Evolutionary conservation across 345 rosid species (phyloP).

Genomic region (Bruguiera gymnorhiza): DNA sequence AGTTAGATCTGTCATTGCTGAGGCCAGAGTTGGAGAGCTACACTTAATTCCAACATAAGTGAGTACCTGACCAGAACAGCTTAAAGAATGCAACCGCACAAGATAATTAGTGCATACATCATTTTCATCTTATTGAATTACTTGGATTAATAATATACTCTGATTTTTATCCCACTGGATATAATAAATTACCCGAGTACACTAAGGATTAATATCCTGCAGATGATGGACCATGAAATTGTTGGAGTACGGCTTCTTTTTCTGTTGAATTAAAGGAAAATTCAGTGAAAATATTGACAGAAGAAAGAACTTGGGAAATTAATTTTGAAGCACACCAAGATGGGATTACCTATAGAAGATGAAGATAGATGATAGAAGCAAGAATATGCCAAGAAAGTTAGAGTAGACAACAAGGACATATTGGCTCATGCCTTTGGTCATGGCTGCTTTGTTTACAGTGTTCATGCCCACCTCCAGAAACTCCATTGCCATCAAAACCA

Average conservation of each 20-base stretch:
- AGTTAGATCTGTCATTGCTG: slow-evolving; percentile 42
- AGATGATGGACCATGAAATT: slow-evolving; percentile 20
- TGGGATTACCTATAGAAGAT: slow-evolving; percentile 29
- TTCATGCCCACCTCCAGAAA: slow-evolving; percentile 27
- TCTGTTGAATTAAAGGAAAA: slow-evolving; percentile 9
- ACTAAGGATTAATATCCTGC: slow-evolving; percentile 29
- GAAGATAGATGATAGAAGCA: slow-evolving; percentile 30
- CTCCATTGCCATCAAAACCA: slow-evolving; percentile 30
- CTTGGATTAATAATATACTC: not conserved
- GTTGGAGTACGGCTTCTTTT: slow-evolving; percentile 18
- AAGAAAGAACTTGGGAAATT: not conserved
- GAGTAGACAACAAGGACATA: slow-evolving; percentile 34
- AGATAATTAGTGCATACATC: too few relatives aligned
- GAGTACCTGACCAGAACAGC: slow-evolving; percentile 35
- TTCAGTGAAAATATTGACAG: not conserved
- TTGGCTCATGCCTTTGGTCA: slow-evolving; percentile 33
- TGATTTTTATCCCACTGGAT: not conserved
- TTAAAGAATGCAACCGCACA: slow-evolving; percentile 8
- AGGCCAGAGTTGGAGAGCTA: slow-evolving; percentile 47
- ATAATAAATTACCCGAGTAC: slow-evolving; percentile 16
- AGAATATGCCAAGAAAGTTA: slow-evolving; percentile 21
- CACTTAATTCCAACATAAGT: slow-evolving; percentile 33
- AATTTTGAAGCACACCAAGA: too few relatives aligned
- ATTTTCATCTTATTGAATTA: not conserved
- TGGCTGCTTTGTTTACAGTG: slow-evolving; percentile 39